These are phyloP conservation scores for Cyclotella sp. DNA, from an alignment of 108 stramenopile species.

Conservation along the genomic window DNA sequence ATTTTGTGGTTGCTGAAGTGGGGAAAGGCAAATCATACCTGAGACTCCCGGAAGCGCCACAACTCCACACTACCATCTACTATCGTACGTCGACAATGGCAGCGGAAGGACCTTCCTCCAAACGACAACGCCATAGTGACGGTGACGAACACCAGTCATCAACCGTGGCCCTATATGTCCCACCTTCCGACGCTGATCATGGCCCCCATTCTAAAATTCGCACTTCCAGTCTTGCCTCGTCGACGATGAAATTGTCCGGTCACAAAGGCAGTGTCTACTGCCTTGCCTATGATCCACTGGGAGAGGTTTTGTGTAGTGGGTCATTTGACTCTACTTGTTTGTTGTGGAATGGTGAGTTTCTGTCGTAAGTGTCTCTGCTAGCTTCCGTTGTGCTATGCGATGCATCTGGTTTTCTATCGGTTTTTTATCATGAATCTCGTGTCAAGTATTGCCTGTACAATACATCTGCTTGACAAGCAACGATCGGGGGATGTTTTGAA, in stretches of 20 bases:
- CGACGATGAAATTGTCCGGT: conserved; percentile 87
- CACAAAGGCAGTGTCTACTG: conserved; percentile 90
- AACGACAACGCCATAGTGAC: conserved; percentile 26
- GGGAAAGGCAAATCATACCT: not conserved
- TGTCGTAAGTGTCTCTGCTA: too few species aligned
- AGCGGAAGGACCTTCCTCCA: conserved; percentile 17
- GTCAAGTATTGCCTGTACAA: too few species aligned
- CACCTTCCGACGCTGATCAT: conserved; percentile 13
- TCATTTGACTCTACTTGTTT: conserved; percentile 80
- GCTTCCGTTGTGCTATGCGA: too few species aligned
- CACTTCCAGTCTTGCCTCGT: conserved; percentile 69
- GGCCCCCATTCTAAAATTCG: conserved; percentile 38
- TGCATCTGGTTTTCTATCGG: too few species aligned
- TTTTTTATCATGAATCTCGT: too few species aligned
- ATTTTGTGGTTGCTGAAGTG: too few species aligned
- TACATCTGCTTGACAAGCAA: too few species aligned
- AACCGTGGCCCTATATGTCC: conserved; percentile 31
- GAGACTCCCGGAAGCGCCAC: too few species aligned
- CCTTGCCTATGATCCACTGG: conserved; percentile 74
- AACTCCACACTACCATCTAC: too few species aligned
- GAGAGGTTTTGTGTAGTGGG: conserved; percentile 71
- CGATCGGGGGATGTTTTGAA: too few species aligned
- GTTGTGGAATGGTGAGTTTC: conserved; percentile 76
- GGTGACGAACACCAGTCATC: conserved; percentile 4
- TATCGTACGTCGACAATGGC: conserved; percentile 17